Percentiles rank a stretch among this genome's conserved stretches.
phyloP scores from a whole-genome alignment of 2,329 filamentous ascomycete genomes.

The Chrysoporthe cubensis region DNA sequence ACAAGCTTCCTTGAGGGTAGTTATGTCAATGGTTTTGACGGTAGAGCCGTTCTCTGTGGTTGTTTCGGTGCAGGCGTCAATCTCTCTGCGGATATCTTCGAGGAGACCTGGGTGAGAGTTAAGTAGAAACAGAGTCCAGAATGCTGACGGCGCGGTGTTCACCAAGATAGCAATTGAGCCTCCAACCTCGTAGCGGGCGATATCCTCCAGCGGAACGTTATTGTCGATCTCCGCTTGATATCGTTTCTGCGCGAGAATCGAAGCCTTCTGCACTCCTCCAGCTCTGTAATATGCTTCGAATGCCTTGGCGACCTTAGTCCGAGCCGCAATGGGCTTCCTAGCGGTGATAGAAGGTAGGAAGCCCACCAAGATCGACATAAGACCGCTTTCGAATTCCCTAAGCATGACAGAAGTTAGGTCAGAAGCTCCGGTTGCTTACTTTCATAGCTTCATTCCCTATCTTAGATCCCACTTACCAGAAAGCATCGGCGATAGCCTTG shows the following conservation, averaged over 20 bases:
- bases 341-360: conserved; percentile 38
- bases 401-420: background rate
- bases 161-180: conserved; percentile 44
- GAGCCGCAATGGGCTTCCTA: conserved; percentile 38
- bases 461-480: conserved; percentile 37
- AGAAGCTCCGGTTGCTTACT: no score
- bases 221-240: conserved; percentile 37
- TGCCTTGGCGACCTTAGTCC: conserved; percentile 40
- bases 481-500: conserved; percentile 39
- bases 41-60: conserved; percentile 16
- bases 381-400: conserved; percentile 32
- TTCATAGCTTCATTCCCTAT: background rate
- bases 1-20: conserved; percentile 40
- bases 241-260: conserved; percentile 42
- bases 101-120: conserved; percentile 28
- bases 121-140: conserved; percentile 47
- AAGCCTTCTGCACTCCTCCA: conserved; percentile 43
- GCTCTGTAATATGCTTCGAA: conserved; percentile 45
- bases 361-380: conserved; percentile 33
- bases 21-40: conserved; percentile 35
- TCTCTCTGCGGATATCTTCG: background rate
- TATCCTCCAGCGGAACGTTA: conserved; percentile 41
- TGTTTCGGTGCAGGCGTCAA: conserved; percentile 18
- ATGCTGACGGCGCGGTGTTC: conserved; percentile 44
- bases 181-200: conserved; percentile 46